Evolutionary conservation across 176 grass and related monocot genomes (phyloP).

Genomic region (Oryza brachyantha): DNA sequence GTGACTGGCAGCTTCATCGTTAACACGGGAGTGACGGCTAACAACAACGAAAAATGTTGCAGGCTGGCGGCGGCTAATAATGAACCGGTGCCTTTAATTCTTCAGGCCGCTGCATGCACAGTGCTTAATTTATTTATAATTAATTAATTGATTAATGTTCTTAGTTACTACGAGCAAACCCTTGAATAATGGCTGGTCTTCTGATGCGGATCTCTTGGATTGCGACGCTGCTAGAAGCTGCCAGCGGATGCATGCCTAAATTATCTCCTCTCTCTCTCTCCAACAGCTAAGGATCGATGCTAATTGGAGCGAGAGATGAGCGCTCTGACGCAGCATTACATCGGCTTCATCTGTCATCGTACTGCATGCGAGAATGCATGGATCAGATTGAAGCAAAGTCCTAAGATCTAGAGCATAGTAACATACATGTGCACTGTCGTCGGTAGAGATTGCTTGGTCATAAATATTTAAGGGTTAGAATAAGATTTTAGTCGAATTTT

Average conservation of each 20-base stretch:
- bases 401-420: not conserved
- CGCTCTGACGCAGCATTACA: not conserved
- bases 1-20: not conserved
- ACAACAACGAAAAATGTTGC: not conserved
- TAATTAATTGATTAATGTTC: too few relatives aligned
- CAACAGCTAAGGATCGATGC: slow-evolving; percentile 33
- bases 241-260: not conserved
- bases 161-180: not conserved
- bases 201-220: slow-evolving; percentile 21
- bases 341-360: not conserved
- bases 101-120: not conserved
- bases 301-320: slow-evolving; percentile 12
- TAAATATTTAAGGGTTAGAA: too few relatives aligned
- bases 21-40: not conserved
- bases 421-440: not conserved
- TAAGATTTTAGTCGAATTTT: too few relatives aligned
- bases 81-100: not conserved
- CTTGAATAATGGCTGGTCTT: not conserved
- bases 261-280: not conserved
- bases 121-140: not conserved
- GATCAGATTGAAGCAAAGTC: not conserved
- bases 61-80: not conserved
- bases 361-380: not conserved
- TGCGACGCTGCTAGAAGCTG: slow-evolving; percentile 27
- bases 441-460: not conserved